phyloP scores from a whole-genome alignment of 148 eudicot genomes.

The Polygonum aviculare region DNA sequence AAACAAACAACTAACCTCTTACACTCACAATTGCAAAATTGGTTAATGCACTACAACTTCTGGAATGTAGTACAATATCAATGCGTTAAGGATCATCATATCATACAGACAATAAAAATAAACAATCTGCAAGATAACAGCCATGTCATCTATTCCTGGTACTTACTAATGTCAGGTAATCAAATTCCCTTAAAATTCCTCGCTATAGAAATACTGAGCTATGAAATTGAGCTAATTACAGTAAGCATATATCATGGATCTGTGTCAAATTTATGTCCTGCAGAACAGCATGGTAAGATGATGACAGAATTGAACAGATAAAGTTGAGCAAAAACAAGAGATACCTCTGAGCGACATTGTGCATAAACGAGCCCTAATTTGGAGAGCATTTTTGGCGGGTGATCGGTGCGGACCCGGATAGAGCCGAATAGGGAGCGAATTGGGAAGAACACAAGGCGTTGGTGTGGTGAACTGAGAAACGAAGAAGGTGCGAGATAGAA shows the following conservation, averaged over 20 bases:
- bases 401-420: background rate
- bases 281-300: background rate
- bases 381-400: background rate
- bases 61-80: too few species aligned
- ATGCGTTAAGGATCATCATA: background rate
- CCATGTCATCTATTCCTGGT: background rate
- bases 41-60: too few species aligned
- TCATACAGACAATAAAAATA: background rate
- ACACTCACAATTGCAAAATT: background rate
- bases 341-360: constrained; percentile 4
- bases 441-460: background rate
- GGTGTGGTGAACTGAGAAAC: background rate
- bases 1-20: background rate
- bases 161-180: background rate
- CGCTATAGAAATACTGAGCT: background rate
- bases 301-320: background rate
- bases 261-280: background rate
- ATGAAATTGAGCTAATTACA: background rate
- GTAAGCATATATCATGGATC: background rate
- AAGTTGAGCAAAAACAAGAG: background rate
- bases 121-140: background rate
- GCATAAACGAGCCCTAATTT: background rate
- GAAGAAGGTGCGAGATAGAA: background rate
- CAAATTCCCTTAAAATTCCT: background rate
- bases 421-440: background rate